These are phyloP conservation scores for Teunomyces tritomae DNA, from an alignment of 805 yeast genomes.

Conservation along the genomic window DNA sequence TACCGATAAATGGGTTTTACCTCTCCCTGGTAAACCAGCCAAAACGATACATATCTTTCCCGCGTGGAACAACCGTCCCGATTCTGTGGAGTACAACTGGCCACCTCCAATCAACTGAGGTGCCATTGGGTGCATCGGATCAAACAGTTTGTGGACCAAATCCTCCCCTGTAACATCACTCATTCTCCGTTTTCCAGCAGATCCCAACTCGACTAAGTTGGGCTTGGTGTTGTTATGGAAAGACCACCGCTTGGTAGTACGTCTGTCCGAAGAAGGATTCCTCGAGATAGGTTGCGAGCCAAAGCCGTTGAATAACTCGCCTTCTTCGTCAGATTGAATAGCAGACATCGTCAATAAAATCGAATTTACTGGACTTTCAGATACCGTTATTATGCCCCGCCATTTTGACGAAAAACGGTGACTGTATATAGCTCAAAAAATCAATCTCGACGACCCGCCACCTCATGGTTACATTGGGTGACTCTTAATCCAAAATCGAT, in stretches of 20 bases:
- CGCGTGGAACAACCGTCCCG: slow-evolving; percentile 92
- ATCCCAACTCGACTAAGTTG: slow-evolving; percentile 32
- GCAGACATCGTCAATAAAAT: slow-evolving; percentile 12
- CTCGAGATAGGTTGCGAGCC: slow-evolving; percentile 31
- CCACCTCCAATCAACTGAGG: slow-evolving; percentile 39
- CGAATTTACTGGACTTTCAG: background rate
- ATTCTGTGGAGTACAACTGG: slow-evolving; percentile 87
- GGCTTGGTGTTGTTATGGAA: slow-evolving; percentile 38
- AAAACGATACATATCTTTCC: slow-evolving; percentile 87
- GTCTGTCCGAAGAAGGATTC: slow-evolving; percentile 21
- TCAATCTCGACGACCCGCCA: background rate
- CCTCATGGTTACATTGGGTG: background rate
- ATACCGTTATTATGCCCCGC: background rate
- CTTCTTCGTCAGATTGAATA: slow-evolving; percentile 26
- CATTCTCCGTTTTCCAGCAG: slow-evolving; percentile 30
- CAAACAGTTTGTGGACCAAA: slow-evolving; percentile 65
- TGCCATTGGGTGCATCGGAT: slow-evolving; percentile 63
- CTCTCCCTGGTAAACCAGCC: slow-evolving; percentile 93
- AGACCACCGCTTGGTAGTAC: slow-evolving; percentile 44
- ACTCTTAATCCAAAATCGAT: background rate
- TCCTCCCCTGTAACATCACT: slow-evolving; percentile 42
- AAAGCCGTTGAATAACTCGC: slow-evolving; percentile 35
- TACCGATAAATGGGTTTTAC: slow-evolving; percentile 90
- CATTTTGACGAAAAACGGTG: background rate
- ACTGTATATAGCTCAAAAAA: background rate